Evolutionary conservation across 1,284 basidiomycete genomes (phyloP).

Genomic region (Hypsizygus ulmarius): DNA sequence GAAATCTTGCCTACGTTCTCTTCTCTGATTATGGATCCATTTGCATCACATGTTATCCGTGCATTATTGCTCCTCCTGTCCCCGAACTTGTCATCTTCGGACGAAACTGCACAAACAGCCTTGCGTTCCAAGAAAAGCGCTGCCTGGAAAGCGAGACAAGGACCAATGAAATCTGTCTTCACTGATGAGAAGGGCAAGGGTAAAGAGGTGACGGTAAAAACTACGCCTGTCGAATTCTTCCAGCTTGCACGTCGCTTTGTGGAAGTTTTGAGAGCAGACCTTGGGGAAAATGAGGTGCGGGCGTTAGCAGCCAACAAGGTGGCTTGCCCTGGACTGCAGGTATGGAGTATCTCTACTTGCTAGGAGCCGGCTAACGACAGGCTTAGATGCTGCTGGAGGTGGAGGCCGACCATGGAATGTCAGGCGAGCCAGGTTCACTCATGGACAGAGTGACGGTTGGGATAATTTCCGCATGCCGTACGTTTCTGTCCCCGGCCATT

Average conservation of each 20-base stretch:
- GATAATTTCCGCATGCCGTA: slow-evolving; percentile 67
- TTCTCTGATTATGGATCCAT: slow-evolving; percentile 73
- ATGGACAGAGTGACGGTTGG: slow-evolving; percentile 83
- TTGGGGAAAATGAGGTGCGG: slow-evolving; percentile 75
- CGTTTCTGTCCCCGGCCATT: slow-evolving; percentile 25
- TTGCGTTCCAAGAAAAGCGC: slow-evolving; percentile 77
- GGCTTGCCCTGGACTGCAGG: slow-evolving; percentile 80
- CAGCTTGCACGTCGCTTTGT: slow-evolving; percentile 54
- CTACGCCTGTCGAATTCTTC: slow-evolving; percentile 52
- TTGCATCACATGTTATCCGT: slow-evolving; percentile 85
- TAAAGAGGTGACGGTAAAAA: slow-evolving; percentile 24
- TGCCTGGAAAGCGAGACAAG: slow-evolving; percentile 74
- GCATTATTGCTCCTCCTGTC: slow-evolving; percentile 75
- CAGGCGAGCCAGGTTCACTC: slow-evolving; percentile 64
- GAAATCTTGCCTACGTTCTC: slow-evolving; percentile 68
- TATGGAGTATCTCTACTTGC: slow-evolving; percentile 29
- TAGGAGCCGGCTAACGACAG: not conserved
- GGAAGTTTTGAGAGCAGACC: slow-evolving; percentile 46
- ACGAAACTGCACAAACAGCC: slow-evolving; percentile 35
- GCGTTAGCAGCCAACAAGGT: slow-evolving; percentile 80
- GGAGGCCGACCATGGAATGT: slow-evolving; percentile 64
- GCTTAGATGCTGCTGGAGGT: slow-evolving; percentile 78
- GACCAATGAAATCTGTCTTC: slow-evolving; percentile 73
- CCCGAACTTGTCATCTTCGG: slow-evolving; percentile 44
- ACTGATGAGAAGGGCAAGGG: slow-evolving; percentile 41